A percentile compares a stretch with the other conserved stretches of the same genome.
Evolutionary conservation across 495 filamentous ascomycete species (phyloP).

Genomic region (Talaromyces stipitatus): DNA sequence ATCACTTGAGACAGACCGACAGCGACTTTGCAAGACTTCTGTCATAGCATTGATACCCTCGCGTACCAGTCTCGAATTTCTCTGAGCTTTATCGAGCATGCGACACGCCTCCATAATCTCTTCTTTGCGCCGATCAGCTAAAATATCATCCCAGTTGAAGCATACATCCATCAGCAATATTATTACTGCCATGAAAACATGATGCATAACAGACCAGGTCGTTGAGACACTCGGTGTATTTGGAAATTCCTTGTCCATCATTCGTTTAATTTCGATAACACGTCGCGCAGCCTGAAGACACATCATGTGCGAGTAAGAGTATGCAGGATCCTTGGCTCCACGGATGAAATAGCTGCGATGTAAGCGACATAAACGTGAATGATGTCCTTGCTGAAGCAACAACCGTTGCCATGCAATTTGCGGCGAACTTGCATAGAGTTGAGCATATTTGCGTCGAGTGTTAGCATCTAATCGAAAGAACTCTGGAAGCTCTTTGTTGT

Average conservation of each 20-base stretch:
- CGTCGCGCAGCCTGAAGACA: conserved; percentile 38
- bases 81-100: conserved; percentile 33
- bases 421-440: conserved; percentile 27
- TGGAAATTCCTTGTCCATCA: conserved; percentile 31
- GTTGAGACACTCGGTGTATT: conserved; percentile 20
- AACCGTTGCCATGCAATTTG: conserved; percentile 32
- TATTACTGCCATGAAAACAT: conserved; percentile 41
- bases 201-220: conserved; percentile 33
- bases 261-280: conserved; percentile 29
- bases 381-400: conserved; percentile 31
- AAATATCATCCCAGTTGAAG: conserved; percentile 36
- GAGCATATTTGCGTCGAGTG: conserved; percentile 21
- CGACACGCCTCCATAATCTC: conserved; percentile 38
- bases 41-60: conserved; percentile 32
- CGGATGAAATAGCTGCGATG: conserved; percentile 36
- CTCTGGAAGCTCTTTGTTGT: conserved; percentile 13
- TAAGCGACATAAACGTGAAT: conserved; percentile 34
- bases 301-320: conserved; percentile 36
- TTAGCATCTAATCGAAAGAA: conserved; percentile 31
- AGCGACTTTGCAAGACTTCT: conserved; percentile 24
- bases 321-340: conserved; percentile 30
- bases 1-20: conserved; percentile 11
- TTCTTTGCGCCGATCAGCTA: conserved; percentile 28
- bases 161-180: conserved; percentile 39
- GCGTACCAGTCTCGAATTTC: conserved; percentile 19